phyloP scores from a whole-genome alignment of 1,139 yeast genomes.

The Suhomyces guaymorum region DNA sequence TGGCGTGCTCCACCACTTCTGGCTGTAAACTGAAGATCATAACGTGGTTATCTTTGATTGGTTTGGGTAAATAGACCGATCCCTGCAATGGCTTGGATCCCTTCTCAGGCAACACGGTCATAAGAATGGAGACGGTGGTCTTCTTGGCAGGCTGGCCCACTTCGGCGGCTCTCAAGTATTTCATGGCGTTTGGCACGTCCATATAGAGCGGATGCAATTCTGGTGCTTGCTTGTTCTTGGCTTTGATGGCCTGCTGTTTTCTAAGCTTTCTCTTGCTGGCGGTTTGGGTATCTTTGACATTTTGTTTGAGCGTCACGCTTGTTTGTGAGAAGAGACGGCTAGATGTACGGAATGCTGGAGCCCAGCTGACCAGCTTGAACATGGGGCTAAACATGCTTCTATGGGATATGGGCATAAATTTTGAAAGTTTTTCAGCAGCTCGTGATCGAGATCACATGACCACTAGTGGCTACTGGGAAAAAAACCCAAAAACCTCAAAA shows the following conservation, averaged over 20 bases:
- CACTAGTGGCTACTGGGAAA: too few species aligned
- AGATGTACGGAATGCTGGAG: conserved; percentile 4
- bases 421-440: conserved; percentile 6
- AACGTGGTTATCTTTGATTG: conserved; percentile 63
- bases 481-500: too few species aligned
- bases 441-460: too few species aligned
- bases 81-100: conserved; percentile 81
- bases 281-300: conserved; percentile 15
- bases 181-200: conserved; percentile 71
- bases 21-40: conserved; percentile 67
- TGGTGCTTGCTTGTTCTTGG: conserved; percentile 49
- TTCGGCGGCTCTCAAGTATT: conserved; percentile 83
- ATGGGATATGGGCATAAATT: conserved; percentile 1
- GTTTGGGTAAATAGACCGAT: conserved; percentile 72
- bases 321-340: conserved; percentile 14
- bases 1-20: conserved; percentile 54
- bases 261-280: conserved; percentile 26
- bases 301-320: conserved; percentile 10
- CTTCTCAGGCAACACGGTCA: conserved; percentile 71
- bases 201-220: conserved; percentile 61
- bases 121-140: conserved; percentile 66
- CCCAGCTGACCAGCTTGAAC: conserved; percentile 8
- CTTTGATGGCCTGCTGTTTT: conserved; percentile 36
- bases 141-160: conserved; percentile 75
- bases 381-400: conserved; percentile 3